phyloP scores from a whole-genome alignment of 176 grass and related monocot genomes.

The Cenchrus fungigraminus region DNA sequence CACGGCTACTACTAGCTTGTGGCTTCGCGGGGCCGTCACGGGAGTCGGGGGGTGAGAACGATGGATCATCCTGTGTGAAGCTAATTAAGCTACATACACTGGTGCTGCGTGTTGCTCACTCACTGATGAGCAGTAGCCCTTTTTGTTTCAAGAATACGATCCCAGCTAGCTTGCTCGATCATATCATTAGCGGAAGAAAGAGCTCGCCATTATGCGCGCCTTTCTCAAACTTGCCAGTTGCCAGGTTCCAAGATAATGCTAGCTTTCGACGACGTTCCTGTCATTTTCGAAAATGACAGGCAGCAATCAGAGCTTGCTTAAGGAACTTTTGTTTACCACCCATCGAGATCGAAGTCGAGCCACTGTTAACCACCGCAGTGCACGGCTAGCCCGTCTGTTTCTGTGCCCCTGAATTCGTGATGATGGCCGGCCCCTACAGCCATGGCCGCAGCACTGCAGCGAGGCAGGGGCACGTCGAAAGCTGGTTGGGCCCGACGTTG shows the following conservation, averaged over 20 bases:
- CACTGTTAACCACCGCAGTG: background rate
- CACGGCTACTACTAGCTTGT: background rate
- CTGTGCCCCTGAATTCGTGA: too few relatives aligned
- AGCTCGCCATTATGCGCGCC: background rate
- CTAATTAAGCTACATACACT: too few relatives aligned
- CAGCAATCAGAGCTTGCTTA: background rate
- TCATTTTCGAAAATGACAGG: background rate
- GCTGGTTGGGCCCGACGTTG: background rate
- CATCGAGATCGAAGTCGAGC: background rate
- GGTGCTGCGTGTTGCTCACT: background rate
- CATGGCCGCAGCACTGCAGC: too few relatives aligned
- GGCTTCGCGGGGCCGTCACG: background rate
- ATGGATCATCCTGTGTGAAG: background rate
- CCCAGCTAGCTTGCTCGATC: background rate
- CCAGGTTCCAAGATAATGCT: background rate
- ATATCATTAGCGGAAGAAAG: conserved; percentile 9
- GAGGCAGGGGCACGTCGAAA: conserved; percentile 39
- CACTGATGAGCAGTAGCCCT: background rate
- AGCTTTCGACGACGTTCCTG: background rate
- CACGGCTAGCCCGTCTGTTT: background rate
- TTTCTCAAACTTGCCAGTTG: background rate
- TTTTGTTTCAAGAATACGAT: conserved; percentile 36
- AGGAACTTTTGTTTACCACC: too few relatives aligned
- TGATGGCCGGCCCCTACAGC: too few relatives aligned
- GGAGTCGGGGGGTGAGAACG: background rate